phyloP scores from a whole-genome alignment of 2,329 filamentous ascomycete species.

The Fusarium decemcellulare region DNA sequence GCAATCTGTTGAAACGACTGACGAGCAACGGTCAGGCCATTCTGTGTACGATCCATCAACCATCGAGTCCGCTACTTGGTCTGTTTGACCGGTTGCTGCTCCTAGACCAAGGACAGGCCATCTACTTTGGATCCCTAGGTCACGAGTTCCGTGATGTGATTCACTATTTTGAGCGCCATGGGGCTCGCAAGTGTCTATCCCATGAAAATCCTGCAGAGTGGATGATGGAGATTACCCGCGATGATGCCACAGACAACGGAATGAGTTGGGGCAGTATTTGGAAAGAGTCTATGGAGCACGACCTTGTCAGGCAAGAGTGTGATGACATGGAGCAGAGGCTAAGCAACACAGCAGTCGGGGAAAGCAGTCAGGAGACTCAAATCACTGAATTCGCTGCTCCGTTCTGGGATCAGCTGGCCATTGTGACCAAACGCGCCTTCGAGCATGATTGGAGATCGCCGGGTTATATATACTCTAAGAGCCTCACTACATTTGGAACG shows the following conservation, averaged over 20 bases:
- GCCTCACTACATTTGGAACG: too few species aligned
- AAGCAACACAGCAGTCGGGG: background rate
- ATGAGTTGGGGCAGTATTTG: background rate
- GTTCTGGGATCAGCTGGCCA: background rate
- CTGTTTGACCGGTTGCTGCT: slow-evolving; percentile 70
- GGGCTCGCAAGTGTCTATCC: slow-evolving; percentile 67
- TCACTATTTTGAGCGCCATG: slow-evolving; percentile 72
- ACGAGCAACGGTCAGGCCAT: slow-evolving; percentile 63
- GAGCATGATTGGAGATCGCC: slow-evolving; percentile 29
- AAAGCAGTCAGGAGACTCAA: slow-evolving; percentile 5
- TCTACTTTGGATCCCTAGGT: slow-evolving; percentile 52
- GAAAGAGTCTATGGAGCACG: background rate
- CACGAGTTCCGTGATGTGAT: slow-evolving; percentile 65
- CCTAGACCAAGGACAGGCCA: slow-evolving; percentile 26
- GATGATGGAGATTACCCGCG: slow-evolving; percentile 64
- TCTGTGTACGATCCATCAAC: slow-evolving; percentile 66
- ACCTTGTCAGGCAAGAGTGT: background rate
- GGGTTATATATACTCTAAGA: slow-evolving; percentile 58
- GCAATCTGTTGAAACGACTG: slow-evolving; percentile 76
- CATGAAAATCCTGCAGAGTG: slow-evolving; percentile 79
- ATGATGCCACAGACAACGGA: slow-evolving; percentile 20
- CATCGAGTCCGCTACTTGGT: slow-evolving; percentile 50
- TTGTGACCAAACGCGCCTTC: slow-evolving; percentile 21
- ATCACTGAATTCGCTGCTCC: slow-evolving; percentile 7
- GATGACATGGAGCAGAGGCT: background rate